These are phyloP conservation scores for Immersiporthe knoxdaviesiana DNA, from an alignment of 2,329 filamentous ascomycete genomes.

Conservation along the genomic window DNA sequence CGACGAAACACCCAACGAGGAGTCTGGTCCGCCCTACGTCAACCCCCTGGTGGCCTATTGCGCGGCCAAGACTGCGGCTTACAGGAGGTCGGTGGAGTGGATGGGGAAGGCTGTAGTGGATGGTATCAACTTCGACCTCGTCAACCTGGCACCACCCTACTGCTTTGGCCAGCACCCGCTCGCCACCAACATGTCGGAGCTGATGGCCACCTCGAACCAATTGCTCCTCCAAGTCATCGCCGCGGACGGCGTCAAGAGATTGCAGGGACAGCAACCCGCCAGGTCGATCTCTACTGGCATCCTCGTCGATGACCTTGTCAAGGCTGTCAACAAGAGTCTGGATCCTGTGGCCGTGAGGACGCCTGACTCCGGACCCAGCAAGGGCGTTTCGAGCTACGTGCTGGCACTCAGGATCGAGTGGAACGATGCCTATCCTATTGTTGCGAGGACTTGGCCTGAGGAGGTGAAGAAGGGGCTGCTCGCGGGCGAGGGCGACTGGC, in stretches of 20 bases:
- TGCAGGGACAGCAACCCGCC: neutral
- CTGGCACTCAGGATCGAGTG: constrained; percentile 17
- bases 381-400: constrained; percentile 20
- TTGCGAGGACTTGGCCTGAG: constrained; percentile 26
- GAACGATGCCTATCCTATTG: constrained; percentile 23
- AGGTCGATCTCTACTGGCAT: neutral
- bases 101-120: constrained; percentile 25
- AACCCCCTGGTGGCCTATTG: constrained; percentile 25
- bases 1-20: constrained; percentile 22
- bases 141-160: constrained; percentile 28
- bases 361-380: constrained; percentile 21
- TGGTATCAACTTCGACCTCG: constrained; percentile 27
- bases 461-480: constrained; percentile 28
- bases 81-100: constrained; percentile 24
- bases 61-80: constrained; percentile 29
- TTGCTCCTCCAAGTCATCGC: constrained; percentile 16
- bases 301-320: constrained; percentile 20
- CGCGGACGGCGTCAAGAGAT: neutral
- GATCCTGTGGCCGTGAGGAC: constrained; percentile 23
- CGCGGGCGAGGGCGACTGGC: constrained; percentile 26
- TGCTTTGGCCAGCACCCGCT: constrained; percentile 26
- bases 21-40: constrained; percentile 22
- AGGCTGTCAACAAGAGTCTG: constrained; percentile 23
- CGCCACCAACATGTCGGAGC: constrained; percentile 18
- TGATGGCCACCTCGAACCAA: constrained; percentile 25